These are phyloP conservation scores for Fusarium heterosporum DNA, from an alignment of 2,329 filamentous ascomycete genomes.

Conservation along the genomic window DNA sequence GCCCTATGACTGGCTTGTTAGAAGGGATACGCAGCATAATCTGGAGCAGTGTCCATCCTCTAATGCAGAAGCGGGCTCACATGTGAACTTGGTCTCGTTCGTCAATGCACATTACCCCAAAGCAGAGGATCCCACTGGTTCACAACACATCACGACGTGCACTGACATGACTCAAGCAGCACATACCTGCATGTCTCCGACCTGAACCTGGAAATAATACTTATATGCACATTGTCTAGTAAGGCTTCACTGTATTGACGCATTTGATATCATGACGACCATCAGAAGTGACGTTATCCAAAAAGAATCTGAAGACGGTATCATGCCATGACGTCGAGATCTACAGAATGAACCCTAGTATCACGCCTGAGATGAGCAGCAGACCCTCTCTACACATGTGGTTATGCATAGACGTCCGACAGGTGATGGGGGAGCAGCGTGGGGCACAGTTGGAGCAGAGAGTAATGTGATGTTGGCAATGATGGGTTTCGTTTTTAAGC, in stretches of 20 bases:
- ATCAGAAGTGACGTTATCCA: slow-evolving; percentile 5
- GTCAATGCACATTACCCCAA: not conserved
- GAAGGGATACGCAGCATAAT: not conserved
- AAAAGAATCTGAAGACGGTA: not conserved
- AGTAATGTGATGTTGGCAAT: slow-evolving; percentile 21
- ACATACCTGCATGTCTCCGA: not conserved
- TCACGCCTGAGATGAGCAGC: slow-evolving; percentile 5
- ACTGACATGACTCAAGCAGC: slow-evolving; percentile 29
- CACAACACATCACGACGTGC: slow-evolving; percentile 3
- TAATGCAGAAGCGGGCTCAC: not conserved
- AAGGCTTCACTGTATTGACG: not conserved
- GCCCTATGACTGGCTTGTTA: not conserved
- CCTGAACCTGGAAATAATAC: not conserved
- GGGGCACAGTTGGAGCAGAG: slow-evolving; percentile 8
- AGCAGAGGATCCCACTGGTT: slow-evolving; percentile 6
- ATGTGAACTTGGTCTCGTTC: not conserved
- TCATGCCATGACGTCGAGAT: slow-evolving; percentile 37
- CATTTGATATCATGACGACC: not conserved
- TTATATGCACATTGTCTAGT: not conserved
- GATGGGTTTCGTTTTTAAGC: slow-evolving; percentile 10
- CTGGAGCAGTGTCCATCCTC: not conserved
- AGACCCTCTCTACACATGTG: slow-evolving; percentile 22
- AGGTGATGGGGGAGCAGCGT: slow-evolving; percentile 19
- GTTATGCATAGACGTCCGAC: slow-evolving; percentile 24
- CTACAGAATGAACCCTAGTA: slow-evolving; percentile 24